These are phyloP conservation scores for Aristolochia contorta DNA, from an alignment of 164 flowering plant genomes.

Conservation along the genomic window DNA sequence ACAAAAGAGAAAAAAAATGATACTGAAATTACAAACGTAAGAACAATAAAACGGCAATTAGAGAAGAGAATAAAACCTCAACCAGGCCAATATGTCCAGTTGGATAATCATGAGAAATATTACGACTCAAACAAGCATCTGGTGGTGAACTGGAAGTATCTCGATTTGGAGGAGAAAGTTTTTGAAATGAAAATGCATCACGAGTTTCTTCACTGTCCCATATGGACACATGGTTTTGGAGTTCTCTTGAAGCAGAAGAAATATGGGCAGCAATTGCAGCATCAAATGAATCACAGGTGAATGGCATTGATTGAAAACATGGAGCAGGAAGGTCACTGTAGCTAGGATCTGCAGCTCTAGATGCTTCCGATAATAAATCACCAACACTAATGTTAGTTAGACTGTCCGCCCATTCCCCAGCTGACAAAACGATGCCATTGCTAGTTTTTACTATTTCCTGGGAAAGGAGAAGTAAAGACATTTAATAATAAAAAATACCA, in stretches of 20 bases:
- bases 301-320: slow-evolving; percentile 48
- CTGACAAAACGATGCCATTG: slow-evolving; percentile 34
- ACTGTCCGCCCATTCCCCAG: slow-evolving; percentile 93
- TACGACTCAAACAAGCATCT: slow-evolving; percentile 21
- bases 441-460: slow-evolving; percentile 36
- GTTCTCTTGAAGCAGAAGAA: slow-evolving; percentile 35
- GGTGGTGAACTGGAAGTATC: slow-evolving; percentile 14
- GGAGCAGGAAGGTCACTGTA: slow-evolving; percentile 27
- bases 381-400: slow-evolving; percentile 83
- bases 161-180: slow-evolving; percentile 14
- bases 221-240: slow-evolving; percentile 41
- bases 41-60: background rate
- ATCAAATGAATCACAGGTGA: slow-evolving; percentile 89
- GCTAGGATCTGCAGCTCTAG: slow-evolving; percentile 26
- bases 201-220: slow-evolving; percentile 98
- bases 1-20: background rate
- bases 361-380: slow-evolving; percentile 56
- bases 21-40: background rate
- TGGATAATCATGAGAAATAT: slow-evolving; percentile 13
- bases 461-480: background rate
- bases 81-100: slow-evolving; percentile 11
- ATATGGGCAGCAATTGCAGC: slow-evolving; percentile 95
- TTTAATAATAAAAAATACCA: no score
- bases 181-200: slow-evolving; percentile 83
- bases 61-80: slow-evolving; percentile 30